These are phyloP conservation scores for Dryas octopetala DNA, from an alignment of 306 rosid genomes.

Conservation along the genomic window DNA sequence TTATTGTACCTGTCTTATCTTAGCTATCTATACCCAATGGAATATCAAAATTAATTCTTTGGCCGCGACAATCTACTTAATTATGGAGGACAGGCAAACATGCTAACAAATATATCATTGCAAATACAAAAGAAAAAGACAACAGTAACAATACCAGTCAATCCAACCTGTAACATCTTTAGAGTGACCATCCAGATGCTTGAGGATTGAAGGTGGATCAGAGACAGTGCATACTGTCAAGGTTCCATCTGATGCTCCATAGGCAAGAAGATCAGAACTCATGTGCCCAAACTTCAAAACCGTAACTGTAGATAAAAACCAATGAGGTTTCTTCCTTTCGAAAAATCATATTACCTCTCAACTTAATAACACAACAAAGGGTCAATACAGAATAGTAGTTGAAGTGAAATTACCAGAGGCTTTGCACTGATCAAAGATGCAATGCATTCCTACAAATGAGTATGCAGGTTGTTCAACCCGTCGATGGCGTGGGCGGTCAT, in stretches of 20 bases:
- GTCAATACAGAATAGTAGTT: not conserved
- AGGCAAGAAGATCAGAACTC: constrained; percentile 98
- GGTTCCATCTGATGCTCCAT: constrained; percentile 94
- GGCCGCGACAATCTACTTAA: not conserved
- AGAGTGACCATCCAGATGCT: constrained; percentile 77
- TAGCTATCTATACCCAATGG: not conserved
- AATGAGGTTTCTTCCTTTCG: constrained; percentile 32
- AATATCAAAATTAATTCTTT: not conserved
- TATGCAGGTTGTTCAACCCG: constrained; percentile 76
- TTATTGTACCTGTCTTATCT: not conserved
- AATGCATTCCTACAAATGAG: constrained; percentile 97
- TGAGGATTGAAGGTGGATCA: constrained; percentile 71
- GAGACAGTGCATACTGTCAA: constrained; percentile 90
- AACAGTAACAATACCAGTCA: constrained; percentile 47
- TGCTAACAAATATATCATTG: constrained; percentile 10
- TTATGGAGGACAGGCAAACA: constrained; percentile 2
- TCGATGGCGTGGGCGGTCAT: constrained; percentile 50
- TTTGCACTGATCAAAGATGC: constrained; percentile 91
- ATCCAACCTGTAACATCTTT: constrained; percentile 98
- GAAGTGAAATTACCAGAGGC: constrained; percentile 58
- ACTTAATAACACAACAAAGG: constrained; percentile 4
- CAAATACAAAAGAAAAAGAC: constrained; percentile 27
- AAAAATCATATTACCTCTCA: constrained; percentile 20
- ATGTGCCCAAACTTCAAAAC: constrained; percentile 95
- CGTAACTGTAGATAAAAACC: constrained; percentile 59